These are phyloP conservation scores for Hyphopichia fennica DNA, from an alignment of 1,139 yeast species.

Conservation along the genomic window DNA sequence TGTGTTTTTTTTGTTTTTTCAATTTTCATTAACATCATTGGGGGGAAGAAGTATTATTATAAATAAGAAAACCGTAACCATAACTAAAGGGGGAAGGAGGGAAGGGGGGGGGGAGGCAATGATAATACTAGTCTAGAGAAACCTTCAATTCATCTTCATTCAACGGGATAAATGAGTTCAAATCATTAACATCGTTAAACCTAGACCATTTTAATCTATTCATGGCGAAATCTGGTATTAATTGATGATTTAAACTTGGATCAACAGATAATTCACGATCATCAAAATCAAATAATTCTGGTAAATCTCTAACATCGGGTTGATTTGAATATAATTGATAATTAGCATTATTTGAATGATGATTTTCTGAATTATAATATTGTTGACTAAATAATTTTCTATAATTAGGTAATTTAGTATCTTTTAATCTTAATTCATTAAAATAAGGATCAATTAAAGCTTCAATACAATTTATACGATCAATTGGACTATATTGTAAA, in stretches of 20 bases:
- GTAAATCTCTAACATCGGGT: constrained; percentile 44
- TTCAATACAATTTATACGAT: constrained; percentile 67
- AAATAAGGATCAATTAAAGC: constrained; percentile 73
- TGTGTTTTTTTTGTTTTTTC: too few species aligned
- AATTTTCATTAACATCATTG: too few species aligned
- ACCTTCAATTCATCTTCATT: constrained; percentile 34
- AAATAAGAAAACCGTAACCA: too few species aligned
- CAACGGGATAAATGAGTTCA: constrained; percentile 37
- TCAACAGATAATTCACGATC: constrained; percentile 46
- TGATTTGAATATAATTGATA: constrained; percentile 39
- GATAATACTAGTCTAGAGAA: constrained; percentile 38
- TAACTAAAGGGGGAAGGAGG: too few species aligned
- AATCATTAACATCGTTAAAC: constrained; percentile 22
- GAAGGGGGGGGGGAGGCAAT: too few species aligned
- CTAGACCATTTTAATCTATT: constrained; percentile 19
- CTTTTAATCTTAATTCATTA: constrained; percentile 64
- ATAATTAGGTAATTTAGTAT: constrained; percentile 55
- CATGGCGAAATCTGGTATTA: constrained; percentile 44
- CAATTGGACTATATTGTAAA: constrained; percentile 74
- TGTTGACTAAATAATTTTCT: constrained; percentile 47
- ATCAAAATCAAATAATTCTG: constrained; percentile 51
- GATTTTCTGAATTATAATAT: constrained; percentile 18
- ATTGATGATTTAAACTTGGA: constrained; percentile 32
- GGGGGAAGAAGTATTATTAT: too few species aligned
- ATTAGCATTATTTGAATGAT: constrained; percentile 27